Evolutionary conservation across 1,284 basidiomycete genomes (phyloP).

Genomic region (Puccinia triticina): DNA sequence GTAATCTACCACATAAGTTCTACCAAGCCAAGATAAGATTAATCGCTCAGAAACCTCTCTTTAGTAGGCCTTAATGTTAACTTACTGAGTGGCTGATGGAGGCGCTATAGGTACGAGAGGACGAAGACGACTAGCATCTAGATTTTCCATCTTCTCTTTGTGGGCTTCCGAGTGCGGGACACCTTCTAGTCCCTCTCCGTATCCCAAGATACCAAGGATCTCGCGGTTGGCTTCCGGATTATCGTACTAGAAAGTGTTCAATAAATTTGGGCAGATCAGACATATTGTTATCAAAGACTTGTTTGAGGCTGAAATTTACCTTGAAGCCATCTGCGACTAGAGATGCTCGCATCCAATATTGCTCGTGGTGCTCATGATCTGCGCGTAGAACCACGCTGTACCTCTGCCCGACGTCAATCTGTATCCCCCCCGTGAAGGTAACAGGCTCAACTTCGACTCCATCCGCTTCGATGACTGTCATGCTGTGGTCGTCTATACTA

Average conservation of each 20-base stretch:
- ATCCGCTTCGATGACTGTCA: slow-evolving; percentile 58
- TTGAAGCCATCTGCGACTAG: slow-evolving; percentile 51
- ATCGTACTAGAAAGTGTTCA: slow-evolving; percentile 30
- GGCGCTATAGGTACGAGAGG: slow-evolving; percentile 37
- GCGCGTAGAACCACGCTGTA: slow-evolving; percentile 56
- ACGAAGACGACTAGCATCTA: slow-evolving; percentile 23
- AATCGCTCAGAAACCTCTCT: slow-evolving; percentile 1
- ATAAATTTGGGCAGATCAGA: neutral
- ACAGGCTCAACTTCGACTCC: slow-evolving; percentile 55
- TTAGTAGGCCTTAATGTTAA: neutral
- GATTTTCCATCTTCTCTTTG: neutral
- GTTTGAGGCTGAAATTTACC: slow-evolving; percentile 13
- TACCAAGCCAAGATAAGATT: neutral
- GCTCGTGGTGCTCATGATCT: slow-evolving; percentile 54
- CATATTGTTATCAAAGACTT: neutral
- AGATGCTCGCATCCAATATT: slow-evolving; percentile 56
- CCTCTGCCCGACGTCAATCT: slow-evolving; percentile 55
- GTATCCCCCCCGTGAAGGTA: slow-evolving; percentile 52
- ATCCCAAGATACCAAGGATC: slow-evolving; percentile 43
- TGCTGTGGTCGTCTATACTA: slow-evolving; percentile 57
- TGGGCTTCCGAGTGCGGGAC: slow-evolving; percentile 23
- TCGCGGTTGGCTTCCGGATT: slow-evolving; percentile 29
- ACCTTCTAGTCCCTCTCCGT: slow-evolving; percentile 34
- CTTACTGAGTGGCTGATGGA: slow-evolving; percentile 45
- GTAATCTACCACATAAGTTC: slow-evolving; percentile 46